Base-by-base conservation (phyloP, 2,329 filamentous ascomycete species). In the Chrysosporium keratinophilum region DNA sequence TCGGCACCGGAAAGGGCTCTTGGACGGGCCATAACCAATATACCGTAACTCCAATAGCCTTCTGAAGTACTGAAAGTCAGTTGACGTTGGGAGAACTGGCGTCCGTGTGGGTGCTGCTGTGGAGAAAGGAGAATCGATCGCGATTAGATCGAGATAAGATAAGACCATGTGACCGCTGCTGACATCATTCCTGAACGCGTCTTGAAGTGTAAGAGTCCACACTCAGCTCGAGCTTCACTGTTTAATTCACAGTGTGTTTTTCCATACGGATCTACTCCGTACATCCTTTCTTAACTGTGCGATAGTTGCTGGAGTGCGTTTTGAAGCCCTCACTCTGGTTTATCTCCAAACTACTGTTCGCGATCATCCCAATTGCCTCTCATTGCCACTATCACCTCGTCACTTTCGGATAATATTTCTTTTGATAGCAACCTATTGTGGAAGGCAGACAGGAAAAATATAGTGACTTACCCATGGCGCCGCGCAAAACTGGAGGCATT, bases 1-100 rank as follows among this genome's bases (percentile, higher is more conserved):
- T 75, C 73, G 46, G 71, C 69, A 12, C 66, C 63, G 14, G 71
- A 74, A 44, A 67, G 62, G 49, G 71, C 69, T 56, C 72, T 67
- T 50, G 70, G 63, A 31, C 71, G 71, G 60, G 71, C 67, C 72
- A 74, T 74, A 20, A 45, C 23, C 17, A 42, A 20, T 31, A 10
- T 3, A 7, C 37, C 9, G 33, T 15, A 4, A 28, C 7, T 28
- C 7, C 23, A 28, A 28, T 28, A 4, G 23, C 23, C 7, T 7
- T 28, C 23, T 28, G 23, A 28, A 28, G 23, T 7, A 28, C 3
- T 4, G 23, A 7, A 7, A 28, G 23, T 28, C 23, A 28, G 23
- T 28, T 28, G 23, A 28, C 23, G 23, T 28, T 28, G 23, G 23
- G 23, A 28, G 23, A 28, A 28, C 7, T 7, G 23, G 23, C 23